Conservation (phyloP, 805 yeast species). For the Jamesozyma piceae region DNA sequence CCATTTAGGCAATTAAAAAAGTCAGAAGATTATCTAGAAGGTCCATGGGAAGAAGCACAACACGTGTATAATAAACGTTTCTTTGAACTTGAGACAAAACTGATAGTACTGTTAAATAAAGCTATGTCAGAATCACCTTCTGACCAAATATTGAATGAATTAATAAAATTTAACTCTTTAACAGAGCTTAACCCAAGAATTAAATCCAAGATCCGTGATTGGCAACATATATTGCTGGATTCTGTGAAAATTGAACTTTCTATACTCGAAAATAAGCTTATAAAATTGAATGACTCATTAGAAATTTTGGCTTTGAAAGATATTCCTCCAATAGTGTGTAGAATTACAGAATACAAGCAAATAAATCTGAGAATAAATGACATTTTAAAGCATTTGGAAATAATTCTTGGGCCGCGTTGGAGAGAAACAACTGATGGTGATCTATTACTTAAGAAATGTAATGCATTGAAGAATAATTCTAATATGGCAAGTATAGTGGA, state of each 20-base stretch:
- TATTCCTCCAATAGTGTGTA: slow-evolving; percentile 39
- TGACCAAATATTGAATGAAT: slow-evolving; percentile 43
- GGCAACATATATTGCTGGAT: slow-evolving; percentile 42
- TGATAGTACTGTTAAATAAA: slow-evolving; percentile 35
- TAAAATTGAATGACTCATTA: slow-evolving; percentile 33
- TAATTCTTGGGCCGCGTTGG: slow-evolving; percentile 56
- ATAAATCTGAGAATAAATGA: slow-evolving; percentile 36
- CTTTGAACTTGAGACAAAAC: slow-evolving; percentile 36
- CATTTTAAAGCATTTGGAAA: slow-evolving; percentile 38
- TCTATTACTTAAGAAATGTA: slow-evolving; percentile 44
- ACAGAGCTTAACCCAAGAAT: slow-evolving; percentile 42
- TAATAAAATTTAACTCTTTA: slow-evolving; percentile 41
- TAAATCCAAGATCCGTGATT: slow-evolving; percentile 49
- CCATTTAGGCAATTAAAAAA: slow-evolving; percentile 32
- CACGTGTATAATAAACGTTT: slow-evolving; percentile 36
- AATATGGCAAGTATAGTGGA: slow-evolving; percentile 35
- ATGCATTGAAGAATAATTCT: slow-evolving; percentile 37
- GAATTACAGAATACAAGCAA: slow-evolving; percentile 46
- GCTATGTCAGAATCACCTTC: slow-evolving; percentile 33
- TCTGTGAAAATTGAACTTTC: slow-evolving; percentile 41
- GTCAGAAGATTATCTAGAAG: slow-evolving; percentile 27
- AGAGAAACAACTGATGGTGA: slow-evolving; percentile 55
- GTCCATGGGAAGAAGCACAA: slow-evolving; percentile 35
- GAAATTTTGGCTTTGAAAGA: slow-evolving; percentile 25
- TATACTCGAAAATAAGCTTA: slow-evolving; percentile 17